Percentiles rank a stretch among this genome's conserved stretches.
phyloP scores from a whole-genome alignment of 257 asterid genomes.

The Rhazya stricta region DNA sequence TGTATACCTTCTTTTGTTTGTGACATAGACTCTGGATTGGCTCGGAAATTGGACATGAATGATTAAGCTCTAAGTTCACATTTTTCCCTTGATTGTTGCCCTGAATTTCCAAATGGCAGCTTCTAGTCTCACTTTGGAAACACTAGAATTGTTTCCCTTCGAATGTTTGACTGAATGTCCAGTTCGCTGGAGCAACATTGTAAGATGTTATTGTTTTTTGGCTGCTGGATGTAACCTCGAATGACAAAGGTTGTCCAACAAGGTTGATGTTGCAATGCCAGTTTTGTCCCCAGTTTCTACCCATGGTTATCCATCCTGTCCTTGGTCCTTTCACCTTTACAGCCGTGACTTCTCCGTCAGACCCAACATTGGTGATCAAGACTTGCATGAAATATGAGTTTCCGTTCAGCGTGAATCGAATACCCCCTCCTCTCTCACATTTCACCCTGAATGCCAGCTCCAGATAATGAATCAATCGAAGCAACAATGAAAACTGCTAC shows the following conservation, averaged over 20 bases:
- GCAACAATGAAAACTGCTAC: neutral
- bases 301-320: constrained; percentile 78
- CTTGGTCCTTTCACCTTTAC: constrained; percentile 63
- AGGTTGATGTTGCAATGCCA: constrained; percentile 59
- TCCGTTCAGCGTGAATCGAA: constrained; percentile 45
- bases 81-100: neutral
- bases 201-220: neutral
- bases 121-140: no score
- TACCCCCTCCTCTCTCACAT: neutral
- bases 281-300: constrained; percentile 68
- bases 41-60: no score
- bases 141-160: no score
- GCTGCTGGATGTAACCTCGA: no score
- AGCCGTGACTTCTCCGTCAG: constrained; percentile 52
- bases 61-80: neutral
- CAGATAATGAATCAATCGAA: neutral
- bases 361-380: constrained; percentile 55
- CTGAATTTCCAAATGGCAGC: neutral
- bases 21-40: neutral
- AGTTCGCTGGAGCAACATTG: neutral
- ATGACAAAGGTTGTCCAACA: constrained; percentile 31
- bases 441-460: neutral
- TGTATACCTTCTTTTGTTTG: neutral
- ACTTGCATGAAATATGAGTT: constrained; percentile 52
- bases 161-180: neutral